phyloP scores from a whole-genome alignment of 2,329 filamentous ascomycete species.

The Aspergillus felis region DNA sequence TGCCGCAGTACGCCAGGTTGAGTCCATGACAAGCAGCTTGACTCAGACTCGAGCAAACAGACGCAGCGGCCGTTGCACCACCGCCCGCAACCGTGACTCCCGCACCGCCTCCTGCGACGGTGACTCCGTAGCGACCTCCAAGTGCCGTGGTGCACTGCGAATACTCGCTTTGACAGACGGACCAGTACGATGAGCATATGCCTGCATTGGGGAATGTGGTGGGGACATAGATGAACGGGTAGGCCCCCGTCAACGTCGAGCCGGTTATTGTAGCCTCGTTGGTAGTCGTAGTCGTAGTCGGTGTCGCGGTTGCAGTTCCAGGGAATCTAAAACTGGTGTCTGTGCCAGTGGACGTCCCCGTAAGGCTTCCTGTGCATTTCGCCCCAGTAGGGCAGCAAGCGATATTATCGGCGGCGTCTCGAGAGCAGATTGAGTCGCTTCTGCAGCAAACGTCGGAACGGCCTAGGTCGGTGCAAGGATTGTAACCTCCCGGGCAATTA shows the following conservation, averaged over 20 bases:
- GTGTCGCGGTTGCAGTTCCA: conserved; percentile 23
- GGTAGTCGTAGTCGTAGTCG: conserved; percentile 27
- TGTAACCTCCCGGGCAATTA: conserved; percentile 51
- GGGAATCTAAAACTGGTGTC: conserved; percentile 34
- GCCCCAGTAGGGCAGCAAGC: conserved; percentile 59
- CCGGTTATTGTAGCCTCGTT: conserved; percentile 25
- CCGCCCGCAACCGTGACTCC: conserved; percentile 48
- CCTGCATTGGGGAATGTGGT: conserved; percentile 51
- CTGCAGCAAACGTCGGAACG: conserved; percentile 55
- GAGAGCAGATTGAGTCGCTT: conserved; percentile 50
- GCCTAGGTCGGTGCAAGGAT: conserved; percentile 50
- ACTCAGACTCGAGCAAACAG: conserved; percentile 47
- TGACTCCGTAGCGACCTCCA: conserved; percentile 50
- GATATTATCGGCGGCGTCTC: conserved; percentile 54
- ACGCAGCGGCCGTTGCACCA: conserved; percentile 40
- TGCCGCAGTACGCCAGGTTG: conserved; percentile 44
- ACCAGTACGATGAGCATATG: conserved; percentile 53
- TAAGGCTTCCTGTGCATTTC: conserved; percentile 55
- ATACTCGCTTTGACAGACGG: conserved; percentile 48
- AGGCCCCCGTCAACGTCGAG: conserved; percentile 48
- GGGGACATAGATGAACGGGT: conserved; percentile 51
- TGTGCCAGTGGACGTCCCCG: conserved; percentile 22
- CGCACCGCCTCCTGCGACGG: conserved; percentile 46
- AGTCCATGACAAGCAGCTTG: conserved; percentile 47
- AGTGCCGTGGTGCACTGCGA: conserved; percentile 42